Evolutionary conservation across 208 protist genomes (phyloP), one percentile per base, ranked within the genome.

Genomic region (Leishmania amazonensis): DNA sequence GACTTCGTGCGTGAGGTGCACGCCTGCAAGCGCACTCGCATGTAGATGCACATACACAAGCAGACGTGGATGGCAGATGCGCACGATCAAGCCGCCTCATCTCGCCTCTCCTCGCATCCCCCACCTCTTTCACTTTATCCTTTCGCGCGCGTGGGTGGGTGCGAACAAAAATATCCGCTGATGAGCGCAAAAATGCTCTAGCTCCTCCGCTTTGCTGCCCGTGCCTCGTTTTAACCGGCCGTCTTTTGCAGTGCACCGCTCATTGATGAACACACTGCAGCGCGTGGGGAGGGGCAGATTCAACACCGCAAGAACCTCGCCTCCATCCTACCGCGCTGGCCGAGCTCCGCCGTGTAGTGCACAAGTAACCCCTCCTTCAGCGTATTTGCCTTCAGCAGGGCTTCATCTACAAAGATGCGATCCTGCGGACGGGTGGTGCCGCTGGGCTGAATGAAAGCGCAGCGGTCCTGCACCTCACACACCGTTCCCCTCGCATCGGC

Each of bases 381-480:
- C 31, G 60, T 2, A 15, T 65, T 83, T 31, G 76, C 58, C 40
- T 70, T 76, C 47, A 81, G 42, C 28, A 85, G 72, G 21, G 79
- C 49, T 42, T 84, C 80, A 40, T 79, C 64, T 42, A 84, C 81
- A 53, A 79, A 91, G n/a, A 95, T 86, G 42, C 88, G 89, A 65
- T 94, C 84, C 67, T 86, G 86, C 5, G 74, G 79, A 6, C 83
- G 80, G 4, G 79, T 89, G 1, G 89, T 90, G 76, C 89, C 90
- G 28, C 76, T 47, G 0, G 91, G 93, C 78, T 95, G 91, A 60
- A 94, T 93, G 58, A 93, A 93, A 11, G 91, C 88, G 77, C 87
- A 87, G 68, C 75, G 89, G 62, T 49, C 74, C 57, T 80, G 82
- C 76, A 96, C 90, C 51, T 90, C 65, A 77, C 90, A 92, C 62